Evolutionary conservation across 2,329 filamentous ascomycete genomes (phyloP), one percentile per base, ranked within the genome.

Genomic region (Colletotrichum sp.): DNA sequence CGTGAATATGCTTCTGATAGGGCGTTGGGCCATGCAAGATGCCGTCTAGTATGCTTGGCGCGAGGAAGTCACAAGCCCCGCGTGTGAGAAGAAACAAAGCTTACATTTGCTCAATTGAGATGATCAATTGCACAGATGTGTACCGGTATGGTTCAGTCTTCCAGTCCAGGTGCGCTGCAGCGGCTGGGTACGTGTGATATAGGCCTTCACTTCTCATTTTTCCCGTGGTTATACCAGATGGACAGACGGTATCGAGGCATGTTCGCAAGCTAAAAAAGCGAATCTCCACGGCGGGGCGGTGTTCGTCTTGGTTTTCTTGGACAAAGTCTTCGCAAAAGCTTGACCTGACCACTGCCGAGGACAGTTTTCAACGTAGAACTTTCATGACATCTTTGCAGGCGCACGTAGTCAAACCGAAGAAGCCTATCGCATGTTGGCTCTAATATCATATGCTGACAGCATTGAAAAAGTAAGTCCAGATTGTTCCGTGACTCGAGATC

Each of bases 271-370:
- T 36, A 18, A 39, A 64, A 8, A 6, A 61, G 64, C 16, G n/a
- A 22, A 36, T 36, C 34, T 18, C 64, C 73, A 73, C 22, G 36
- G 64, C 28, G 70, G 70, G 56, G 58, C 55, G 12, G 28, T 16
- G 30, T 60, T 56, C 13, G 28, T 65, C 73, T 73, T 73, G 34
- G 64, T 34, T 48, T 5, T 75, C 73, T 73, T 68, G 73, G 70
- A 68, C 43, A 73, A 73, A 73, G 48, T 27, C 64, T 68, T 68
- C 72, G 65, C 71, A 65, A 75, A 76, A 75, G 74, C 74, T 76
- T 75, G 71, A 66, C 18, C 43, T 39, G 25, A 70, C 66, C 3
- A 18, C 48, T 67, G 34, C 64, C 27, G 36, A 13, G 34, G 10
- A 30, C 18, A 1, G 22, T 39, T 0, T 25, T 28, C n/a, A 6